Conservation (phyloP, 2,329 filamentous ascomycete species). For the Alternaria triticimaculans region DNA sequence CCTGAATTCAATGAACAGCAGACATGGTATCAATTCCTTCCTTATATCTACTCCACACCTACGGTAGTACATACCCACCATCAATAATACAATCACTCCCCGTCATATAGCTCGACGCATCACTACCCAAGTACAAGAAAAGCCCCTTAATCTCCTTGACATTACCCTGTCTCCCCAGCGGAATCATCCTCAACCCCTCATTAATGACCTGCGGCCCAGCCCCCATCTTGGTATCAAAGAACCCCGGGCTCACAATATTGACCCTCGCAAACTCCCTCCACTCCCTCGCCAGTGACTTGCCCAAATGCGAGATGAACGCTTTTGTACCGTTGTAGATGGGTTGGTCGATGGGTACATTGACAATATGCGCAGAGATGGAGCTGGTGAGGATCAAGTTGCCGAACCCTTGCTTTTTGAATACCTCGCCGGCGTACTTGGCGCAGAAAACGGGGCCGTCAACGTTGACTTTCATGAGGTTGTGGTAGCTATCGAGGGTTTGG, state of each 20-base stretch:
- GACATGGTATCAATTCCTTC: not conserved
- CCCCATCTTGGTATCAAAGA: conserved; percentile 69
- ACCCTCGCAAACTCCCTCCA: conserved; percentile 72
- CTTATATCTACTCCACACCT: not conserved
- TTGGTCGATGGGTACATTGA: conserved; percentile 78
- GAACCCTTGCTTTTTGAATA: conserved; percentile 53
- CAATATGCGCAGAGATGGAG: conserved; percentile 75
- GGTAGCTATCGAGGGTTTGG: conserved; percentile 67
- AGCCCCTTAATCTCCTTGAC: conserved; percentile 79
- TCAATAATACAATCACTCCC: conserved; percentile 77
- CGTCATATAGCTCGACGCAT: conserved; percentile 79
- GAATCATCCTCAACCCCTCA: conserved; percentile 75
- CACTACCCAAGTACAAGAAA: conserved; percentile 80
- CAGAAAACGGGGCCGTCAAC: conserved; percentile 66
- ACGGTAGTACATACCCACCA: conserved; percentile 68
- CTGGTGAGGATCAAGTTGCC: conserved; percentile 70
- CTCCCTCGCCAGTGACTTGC: conserved; percentile 67
- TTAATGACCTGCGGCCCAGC: conserved; percentile 67
- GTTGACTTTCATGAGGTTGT: conserved; percentile 69
- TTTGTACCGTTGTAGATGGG: conserved; percentile 56
- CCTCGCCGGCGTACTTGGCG: conserved; percentile 51
- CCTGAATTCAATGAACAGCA: not conserved
- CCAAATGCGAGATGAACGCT: conserved; percentile 68
- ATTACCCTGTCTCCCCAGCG: conserved; percentile 75
- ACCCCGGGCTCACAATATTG: conserved; percentile 69